phyloP scores from a whole-genome alignment of 2,329 filamentous ascomycete species.

The Xylaria multiplex region DNA sequence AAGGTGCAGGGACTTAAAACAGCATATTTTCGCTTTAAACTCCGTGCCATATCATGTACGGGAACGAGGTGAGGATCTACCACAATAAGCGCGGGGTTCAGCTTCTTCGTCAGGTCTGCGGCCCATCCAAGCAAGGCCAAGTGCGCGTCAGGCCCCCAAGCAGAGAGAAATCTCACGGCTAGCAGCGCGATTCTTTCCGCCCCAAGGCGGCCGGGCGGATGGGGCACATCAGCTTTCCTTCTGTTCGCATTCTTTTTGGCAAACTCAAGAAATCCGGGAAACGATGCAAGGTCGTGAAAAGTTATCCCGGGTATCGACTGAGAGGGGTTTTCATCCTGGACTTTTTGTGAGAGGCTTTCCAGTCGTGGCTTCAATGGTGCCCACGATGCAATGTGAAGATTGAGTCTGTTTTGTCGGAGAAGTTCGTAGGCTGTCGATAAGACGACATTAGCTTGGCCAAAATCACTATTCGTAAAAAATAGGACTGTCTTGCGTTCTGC shows the following conservation, averaged over 20 bases:
- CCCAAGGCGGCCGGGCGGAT: conserved; percentile 7
- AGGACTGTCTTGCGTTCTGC: conserved; percentile 5
- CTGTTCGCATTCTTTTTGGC: conserved; percentile 16
- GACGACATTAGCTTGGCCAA: conserved; percentile 16
- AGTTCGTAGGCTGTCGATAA: conserved; percentile 19
- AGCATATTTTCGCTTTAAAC: conserved; percentile 16
- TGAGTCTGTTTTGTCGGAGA: conserved; percentile 12
- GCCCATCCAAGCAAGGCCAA: conserved; percentile 18
- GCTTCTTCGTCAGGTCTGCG: conserved; percentile 10
- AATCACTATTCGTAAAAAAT: conserved; percentile 16
- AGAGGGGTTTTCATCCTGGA: conserved; percentile 10
- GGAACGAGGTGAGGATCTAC: conserved; percentile 20
- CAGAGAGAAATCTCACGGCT: conserved; percentile 13
- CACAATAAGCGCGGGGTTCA: conserved; percentile 19
- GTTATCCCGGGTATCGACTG: conserved; percentile 3
- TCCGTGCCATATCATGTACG: conserved; percentile 24
- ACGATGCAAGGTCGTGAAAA: conserved; percentile 19
- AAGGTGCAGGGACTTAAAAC: conserved; percentile 19
- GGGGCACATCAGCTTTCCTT: conserved; percentile 20
- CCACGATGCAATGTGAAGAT: conserved; percentile 16
- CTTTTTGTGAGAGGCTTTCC: conserved; percentile 13
- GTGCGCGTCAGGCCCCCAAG: conserved; percentile 15
- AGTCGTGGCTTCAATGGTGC: conserved; percentile 17
- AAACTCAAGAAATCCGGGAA: conserved; percentile 14
- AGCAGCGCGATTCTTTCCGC: conserved; percentile 15